These are phyloP conservation scores for Agrostemma githago DNA, from an alignment of 148 eudicot species.

Conservation along the genomic window DNA sequence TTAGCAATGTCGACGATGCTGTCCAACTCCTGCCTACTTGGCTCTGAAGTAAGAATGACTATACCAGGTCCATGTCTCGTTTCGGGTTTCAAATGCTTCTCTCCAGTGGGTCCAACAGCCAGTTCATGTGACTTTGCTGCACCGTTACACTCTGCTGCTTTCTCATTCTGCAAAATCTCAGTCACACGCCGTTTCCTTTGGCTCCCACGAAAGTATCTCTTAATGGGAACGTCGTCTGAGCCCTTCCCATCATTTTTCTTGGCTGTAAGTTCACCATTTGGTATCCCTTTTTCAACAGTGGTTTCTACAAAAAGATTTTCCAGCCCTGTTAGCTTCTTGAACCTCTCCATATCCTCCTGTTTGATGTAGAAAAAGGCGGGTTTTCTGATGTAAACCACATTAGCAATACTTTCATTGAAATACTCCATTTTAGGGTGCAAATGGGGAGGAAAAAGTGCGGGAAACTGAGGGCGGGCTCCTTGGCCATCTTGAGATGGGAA, in stretches of 20 bases:
- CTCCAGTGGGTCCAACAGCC: conserved; percentile 27
- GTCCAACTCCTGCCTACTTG: conserved; percentile 52
- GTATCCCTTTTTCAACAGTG: conserved; percentile 28
- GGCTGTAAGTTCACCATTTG: conserved; percentile 12
- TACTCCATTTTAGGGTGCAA: conserved; percentile 49
- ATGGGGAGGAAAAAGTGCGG: conserved; percentile 62
- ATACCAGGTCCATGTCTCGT: conserved; percentile 46
- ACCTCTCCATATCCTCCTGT: conserved; percentile 47
- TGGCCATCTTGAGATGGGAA: conserved; percentile 31
- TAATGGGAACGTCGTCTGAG: conserved; percentile 26
- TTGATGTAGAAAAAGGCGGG: conserved; percentile 44
- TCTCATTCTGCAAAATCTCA: conserved; percentile 15
- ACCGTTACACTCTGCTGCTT: conserved; percentile 16
- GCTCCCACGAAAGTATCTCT: conserved; percentile 17
- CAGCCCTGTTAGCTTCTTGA: conserved; percentile 56
- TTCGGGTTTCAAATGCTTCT: conserved; percentile 13
- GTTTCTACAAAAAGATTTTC: conserved; percentile 40
- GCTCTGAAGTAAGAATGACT: conserved; percentile 59
- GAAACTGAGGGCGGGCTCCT: conserved; percentile 49
- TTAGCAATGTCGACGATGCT: conserved; percentile 36
- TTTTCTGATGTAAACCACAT: conserved; percentile 46
- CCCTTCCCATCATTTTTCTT: conserved; percentile 19
- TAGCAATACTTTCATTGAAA: conserved; percentile 29
- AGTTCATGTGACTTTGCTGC: conserved; percentile 15
- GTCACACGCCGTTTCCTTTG: conserved; percentile 21